Evolutionary conservation across 2,329 filamentous ascomycete genomes (phyloP).

Genomic region (Beauveria medogensis): DNA sequence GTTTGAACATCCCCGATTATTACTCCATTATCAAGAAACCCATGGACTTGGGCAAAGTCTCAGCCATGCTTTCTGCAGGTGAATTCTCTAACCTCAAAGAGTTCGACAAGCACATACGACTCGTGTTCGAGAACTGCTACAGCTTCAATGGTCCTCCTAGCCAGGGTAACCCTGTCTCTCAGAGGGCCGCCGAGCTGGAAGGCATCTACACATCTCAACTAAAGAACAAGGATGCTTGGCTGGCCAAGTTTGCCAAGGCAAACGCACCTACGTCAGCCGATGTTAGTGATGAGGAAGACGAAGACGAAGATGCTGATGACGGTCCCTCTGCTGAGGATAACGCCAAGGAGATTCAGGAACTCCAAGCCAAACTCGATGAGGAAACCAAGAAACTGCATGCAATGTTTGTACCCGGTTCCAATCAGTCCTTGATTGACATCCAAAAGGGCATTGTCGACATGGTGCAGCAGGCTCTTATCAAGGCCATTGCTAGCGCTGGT

Average conservation of each 20-base stretch:
- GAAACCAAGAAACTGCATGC: constrained; percentile 52
- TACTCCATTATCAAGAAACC: constrained; percentile 92
- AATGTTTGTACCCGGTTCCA: constrained; percentile 42
- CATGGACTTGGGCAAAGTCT: constrained; percentile 87
- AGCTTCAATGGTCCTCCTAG: constrained; percentile 65
- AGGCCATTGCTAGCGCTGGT: constrained; percentile 58
- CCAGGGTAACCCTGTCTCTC: constrained; percentile 61
- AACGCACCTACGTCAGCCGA: constrained; percentile 46
- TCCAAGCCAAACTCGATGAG: constrained; percentile 44
- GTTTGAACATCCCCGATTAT: constrained; percentile 87
- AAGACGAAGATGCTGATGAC: constrained; percentile 55
- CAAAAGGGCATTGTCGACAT: constrained; percentile 55
- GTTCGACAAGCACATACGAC: constrained; percentile 72
- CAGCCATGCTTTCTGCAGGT: constrained; percentile 65
- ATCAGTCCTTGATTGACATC: constrained; percentile 45
- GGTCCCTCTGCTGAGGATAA: constrained; percentile 29
- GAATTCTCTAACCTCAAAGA: constrained; percentile 78
- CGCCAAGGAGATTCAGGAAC: constrained; percentile 40
- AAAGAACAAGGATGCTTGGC: constrained; percentile 71
- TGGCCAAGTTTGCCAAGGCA: constrained; percentile 60
- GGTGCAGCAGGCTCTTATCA: constrained; percentile 64
- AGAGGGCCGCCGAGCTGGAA: constrained; percentile 64
- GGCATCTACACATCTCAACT: constrained; percentile 68
- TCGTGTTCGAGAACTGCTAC: constrained; percentile 85
- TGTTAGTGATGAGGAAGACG: constrained; percentile 63